These are phyloP conservation scores for Agaricus sinodeliciosus DNA, from an alignment of 768 basidiomycete species.

Conservation along the genomic window DNA sequence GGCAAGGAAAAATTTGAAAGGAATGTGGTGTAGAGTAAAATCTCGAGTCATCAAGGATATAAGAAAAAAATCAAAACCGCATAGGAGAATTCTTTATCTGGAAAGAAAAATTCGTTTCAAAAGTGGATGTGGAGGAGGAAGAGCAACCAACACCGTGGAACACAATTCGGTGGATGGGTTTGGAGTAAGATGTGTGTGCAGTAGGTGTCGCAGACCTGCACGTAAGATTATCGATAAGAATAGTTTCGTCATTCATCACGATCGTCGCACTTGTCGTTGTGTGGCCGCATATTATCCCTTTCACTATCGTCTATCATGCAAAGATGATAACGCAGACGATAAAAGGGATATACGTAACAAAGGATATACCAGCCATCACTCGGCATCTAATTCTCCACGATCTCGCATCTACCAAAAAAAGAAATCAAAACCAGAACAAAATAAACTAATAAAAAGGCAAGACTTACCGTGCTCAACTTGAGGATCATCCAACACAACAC, in stretches of 20 bases:
- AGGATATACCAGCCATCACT: slow-evolving; percentile 57
- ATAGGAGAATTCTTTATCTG: too few species aligned
- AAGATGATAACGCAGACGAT: slow-evolving; percentile 69
- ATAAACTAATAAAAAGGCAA: slow-evolving; percentile 3
- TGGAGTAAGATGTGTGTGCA: too few species aligned
- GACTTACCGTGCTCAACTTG: slow-evolving; percentile 69
- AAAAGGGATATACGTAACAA: slow-evolving; percentile 76
- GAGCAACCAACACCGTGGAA: too few species aligned
- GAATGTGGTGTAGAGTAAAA: too few species aligned
- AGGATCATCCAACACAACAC: slow-evolving; percentile 69
- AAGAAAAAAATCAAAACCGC: too few species aligned
- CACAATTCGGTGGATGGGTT: too few species aligned
- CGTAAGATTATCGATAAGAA: slow-evolving; percentile 5
- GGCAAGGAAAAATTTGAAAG: too few species aligned
- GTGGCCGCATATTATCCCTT: neutral
- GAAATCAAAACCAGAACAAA: neutral
- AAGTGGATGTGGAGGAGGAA: too few species aligned
- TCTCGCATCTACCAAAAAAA: slow-evolving; percentile 48
- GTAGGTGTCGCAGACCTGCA: too few species aligned
- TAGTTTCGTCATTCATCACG: neutral
- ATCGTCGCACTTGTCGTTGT: neutral
- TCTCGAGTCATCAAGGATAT: too few species aligned
- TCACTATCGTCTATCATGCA: slow-evolving; percentile 27
- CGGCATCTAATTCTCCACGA: slow-evolving; percentile 75
- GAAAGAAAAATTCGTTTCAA: too few species aligned